Conservation (phyloP, 495 filamentous ascomycete species). For the Entonaema liquescens region DNA sequence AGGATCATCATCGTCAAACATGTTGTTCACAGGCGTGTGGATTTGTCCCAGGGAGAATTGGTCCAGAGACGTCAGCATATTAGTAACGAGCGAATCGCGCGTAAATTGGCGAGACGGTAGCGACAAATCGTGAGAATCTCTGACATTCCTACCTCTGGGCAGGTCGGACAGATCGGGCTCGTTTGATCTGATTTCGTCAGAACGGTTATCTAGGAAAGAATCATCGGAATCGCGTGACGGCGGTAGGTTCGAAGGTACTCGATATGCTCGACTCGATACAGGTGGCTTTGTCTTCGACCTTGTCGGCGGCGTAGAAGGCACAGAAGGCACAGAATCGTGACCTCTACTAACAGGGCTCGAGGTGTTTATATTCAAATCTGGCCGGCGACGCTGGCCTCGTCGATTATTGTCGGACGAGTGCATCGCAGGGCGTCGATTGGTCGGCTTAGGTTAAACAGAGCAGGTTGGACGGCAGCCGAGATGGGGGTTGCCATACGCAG, state of each 20-base stretch:
- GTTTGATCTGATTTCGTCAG: conserved; percentile 32
- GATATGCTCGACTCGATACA: conserved; percentile 43
- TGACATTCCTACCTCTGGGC: conserved; percentile 42
- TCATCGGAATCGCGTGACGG: conserved; percentile 41
- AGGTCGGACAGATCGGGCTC: conserved; percentile 49
- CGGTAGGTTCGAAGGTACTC: conserved; percentile 25
- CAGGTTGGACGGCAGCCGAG: conserved; percentile 36
- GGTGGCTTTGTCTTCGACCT: conserved; percentile 44
- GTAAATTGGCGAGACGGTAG: conserved; percentile 76
- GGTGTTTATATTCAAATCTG: conserved; percentile 46
- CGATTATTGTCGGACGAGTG: conserved; percentile 46
- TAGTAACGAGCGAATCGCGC: conserved; percentile 88
- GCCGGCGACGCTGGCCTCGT: conserved; percentile 41
- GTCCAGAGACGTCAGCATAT: conserved; percentile 90
- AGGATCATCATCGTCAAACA: conserved; percentile 53
- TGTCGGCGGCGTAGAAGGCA: conserved; percentile 37
- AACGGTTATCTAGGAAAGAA: conserved; percentile 41
- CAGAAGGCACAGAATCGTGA: conserved; percentile 38
- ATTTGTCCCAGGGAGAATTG: conserved; percentile 70
- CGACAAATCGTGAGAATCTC: conserved; percentile 90
- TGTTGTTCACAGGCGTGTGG: conserved; percentile 41
- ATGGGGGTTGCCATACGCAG: conserved; percentile 42
- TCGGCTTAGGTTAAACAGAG: conserved; percentile 22
- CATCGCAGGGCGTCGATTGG: conserved; percentile 39
- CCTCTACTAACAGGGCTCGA: conserved; percentile 24